Percentiles rank a stretch among this genome's conserved stretches.
Evolutionary conservation across 1,139 yeast species (phyloP).

Genomic region (Saccharomyces hybrid): DNA sequence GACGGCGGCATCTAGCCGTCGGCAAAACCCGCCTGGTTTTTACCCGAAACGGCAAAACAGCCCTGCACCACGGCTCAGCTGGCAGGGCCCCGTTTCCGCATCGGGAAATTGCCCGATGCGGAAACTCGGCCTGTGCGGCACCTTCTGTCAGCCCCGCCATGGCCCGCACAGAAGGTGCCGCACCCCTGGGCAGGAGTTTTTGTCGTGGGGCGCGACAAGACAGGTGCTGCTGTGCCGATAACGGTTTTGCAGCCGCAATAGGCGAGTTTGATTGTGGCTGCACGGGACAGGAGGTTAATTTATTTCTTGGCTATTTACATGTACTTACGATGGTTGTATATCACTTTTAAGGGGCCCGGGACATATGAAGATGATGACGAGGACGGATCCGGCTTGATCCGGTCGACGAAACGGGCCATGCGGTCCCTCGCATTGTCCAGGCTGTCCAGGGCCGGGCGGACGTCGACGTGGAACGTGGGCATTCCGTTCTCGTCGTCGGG

Average conservation of each 20-base stretch:
- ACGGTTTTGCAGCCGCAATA: too few species aligned
- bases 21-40: background rate
- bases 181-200: background rate
- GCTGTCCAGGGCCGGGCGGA: constrained; percentile 86
- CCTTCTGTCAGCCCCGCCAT: background rate
- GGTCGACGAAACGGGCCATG: constrained; percentile 39
- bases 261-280: background rate
- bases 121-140: background rate
- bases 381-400: background rate
- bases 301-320: background rate
- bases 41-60: background rate
- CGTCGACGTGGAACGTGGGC: constrained; percentile 88
- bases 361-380: background rate
- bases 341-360: background rate
- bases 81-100: background rate
- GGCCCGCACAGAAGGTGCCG: background rate
- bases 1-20: background rate
- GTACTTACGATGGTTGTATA: background rate
- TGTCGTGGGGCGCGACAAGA: background rate
- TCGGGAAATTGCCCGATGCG: background rate
- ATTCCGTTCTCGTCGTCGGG: constrained; percentile 81
- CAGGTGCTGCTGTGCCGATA: background rate
- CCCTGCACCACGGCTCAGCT: background rate
- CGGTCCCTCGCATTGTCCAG: constrained; percentile 51
- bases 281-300: background rate